Evolutionary conservation across 768 basidiomycete species (phyloP).

Genomic region (Termitomyces sp.): DNA sequence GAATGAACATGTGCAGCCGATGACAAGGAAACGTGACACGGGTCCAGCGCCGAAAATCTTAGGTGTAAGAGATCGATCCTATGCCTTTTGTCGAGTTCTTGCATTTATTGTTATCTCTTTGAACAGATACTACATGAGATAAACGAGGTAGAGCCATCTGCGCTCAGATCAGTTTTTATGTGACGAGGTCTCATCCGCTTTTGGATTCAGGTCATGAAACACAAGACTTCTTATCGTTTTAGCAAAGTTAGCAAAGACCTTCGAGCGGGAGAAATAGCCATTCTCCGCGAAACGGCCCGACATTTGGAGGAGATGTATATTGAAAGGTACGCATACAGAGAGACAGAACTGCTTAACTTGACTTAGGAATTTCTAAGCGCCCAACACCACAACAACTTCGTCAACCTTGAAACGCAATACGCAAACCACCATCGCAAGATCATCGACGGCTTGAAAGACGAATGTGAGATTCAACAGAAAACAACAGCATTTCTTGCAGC

Average conservation of each 20-base stretch:
- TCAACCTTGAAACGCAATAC: slow-evolving; percentile 56
- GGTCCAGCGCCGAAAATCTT: slow-evolving; percentile 29
- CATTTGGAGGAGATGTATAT: slow-evolving; percentile 41
- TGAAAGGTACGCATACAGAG: slow-evolving; percentile 33
- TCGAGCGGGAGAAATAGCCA: slow-evolving; percentile 37
- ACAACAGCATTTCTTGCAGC: slow-evolving; percentile 30
- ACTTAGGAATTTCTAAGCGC: slow-evolving; percentile 29
- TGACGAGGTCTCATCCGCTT: background rate
- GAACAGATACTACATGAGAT: slow-evolving; percentile 48
- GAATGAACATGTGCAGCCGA: background rate
- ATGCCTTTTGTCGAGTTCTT: background rate
- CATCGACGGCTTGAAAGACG: slow-evolving; percentile 36
- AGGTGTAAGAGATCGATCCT: slow-evolving; percentile 28
- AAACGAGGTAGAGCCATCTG: slow-evolving; percentile 31
- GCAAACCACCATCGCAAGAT: slow-evolving; percentile 37
- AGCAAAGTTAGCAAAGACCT: slow-evolving; percentile 44
- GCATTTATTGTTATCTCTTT: background rate
- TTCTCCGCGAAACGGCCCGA: slow-evolving; percentile 42
- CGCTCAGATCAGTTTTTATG: background rate
- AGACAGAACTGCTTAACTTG: background rate
- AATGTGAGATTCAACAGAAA: slow-evolving; percentile 36
- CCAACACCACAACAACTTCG: slow-evolving; percentile 47
- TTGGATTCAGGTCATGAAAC: slow-evolving; percentile 39
- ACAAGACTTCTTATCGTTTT: slow-evolving; percentile 45
- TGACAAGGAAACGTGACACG: background rate